Evolutionary conservation across 129 eudicot genomes (phyloP).

Genomic region (Artemisia tridentata): DNA sequence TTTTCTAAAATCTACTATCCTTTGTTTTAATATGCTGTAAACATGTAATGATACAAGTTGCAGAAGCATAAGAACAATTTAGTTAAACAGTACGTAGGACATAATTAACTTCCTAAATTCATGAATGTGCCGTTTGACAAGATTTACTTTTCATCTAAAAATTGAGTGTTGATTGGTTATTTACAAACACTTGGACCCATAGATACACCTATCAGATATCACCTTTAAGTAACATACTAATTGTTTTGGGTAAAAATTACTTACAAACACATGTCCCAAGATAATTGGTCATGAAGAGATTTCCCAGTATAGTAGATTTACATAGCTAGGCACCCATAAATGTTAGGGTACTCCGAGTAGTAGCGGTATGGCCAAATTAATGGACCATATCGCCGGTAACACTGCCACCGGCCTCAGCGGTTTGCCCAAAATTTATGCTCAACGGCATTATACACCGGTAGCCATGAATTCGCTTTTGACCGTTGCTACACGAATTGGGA

Average conservation of each 20-base stretch:
- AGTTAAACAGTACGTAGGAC: conserved; percentile 5
- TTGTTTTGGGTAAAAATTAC: too few species aligned
- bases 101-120: conserved; percentile 14
- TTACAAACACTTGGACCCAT: conserved; percentile 33
- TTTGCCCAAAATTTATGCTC: too few species aligned
- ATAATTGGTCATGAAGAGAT: conserved; percentile 23
- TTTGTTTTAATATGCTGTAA: too few species aligned
- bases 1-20: too few species aligned
- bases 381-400: too few species aligned
- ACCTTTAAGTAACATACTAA: conserved; percentile 26
- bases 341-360: too few species aligned
- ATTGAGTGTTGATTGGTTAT: conserved; percentile 20
- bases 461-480: too few species aligned
- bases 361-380: too few species aligned
- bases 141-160: conserved; percentile 6
- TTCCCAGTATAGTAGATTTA: conserved; percentile 13
- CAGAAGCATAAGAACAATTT: background rate
- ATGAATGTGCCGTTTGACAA: conserved; percentile 20
- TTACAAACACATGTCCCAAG: conserved; percentile 5
- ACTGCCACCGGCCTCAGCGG: too few species aligned
- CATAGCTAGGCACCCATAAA: background rate
- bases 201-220: conserved; percentile 9
- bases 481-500: too few species aligned
- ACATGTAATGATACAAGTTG: too few species aligned
- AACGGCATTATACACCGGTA: too few species aligned